phyloP scores from a whole-genome alignment of 164 flowering plant genomes.

The Kingdonia uniflora region DNA sequence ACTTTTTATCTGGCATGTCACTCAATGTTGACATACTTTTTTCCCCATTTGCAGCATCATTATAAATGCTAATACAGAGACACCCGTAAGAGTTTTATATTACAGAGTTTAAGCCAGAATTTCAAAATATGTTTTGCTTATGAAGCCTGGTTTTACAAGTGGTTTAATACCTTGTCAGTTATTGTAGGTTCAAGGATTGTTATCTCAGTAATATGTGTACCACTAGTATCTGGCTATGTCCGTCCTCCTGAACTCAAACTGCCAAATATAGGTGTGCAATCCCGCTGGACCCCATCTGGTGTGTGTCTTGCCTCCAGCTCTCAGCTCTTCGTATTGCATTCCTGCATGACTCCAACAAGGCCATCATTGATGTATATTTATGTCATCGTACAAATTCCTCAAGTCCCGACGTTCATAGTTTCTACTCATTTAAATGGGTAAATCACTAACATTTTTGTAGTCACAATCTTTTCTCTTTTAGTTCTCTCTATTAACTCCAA shows the following conservation, averaged over 20 bases:
- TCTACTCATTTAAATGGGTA: too few species aligned
- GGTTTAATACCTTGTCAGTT: neutral
- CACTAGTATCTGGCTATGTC: conserved; percentile 84
- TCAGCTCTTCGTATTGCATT: conserved; percentile 87
- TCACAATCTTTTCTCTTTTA: too few species aligned
- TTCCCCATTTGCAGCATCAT: neutral
- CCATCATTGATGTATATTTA: neutral
- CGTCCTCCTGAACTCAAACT: conserved; percentile 82
- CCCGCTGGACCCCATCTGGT: conserved; percentile 89
- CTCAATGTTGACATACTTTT: too few species aligned
- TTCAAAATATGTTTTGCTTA: neutral
- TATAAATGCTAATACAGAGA: too few species aligned
- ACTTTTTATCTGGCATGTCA: too few species aligned
- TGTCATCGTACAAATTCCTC: neutral
- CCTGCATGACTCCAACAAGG: conserved; percentile 31
- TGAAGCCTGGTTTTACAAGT: neutral
- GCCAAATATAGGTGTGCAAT: conserved; percentile 68
- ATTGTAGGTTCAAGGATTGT: conserved; percentile 75
- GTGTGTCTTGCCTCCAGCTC: conserved; percentile 84
- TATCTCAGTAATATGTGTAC: conserved; percentile 71
- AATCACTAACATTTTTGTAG: too few species aligned
- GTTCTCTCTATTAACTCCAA: too few species aligned
- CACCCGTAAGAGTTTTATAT: too few species aligned
- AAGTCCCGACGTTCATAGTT: too few species aligned
- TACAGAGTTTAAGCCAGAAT: too few species aligned